Conservation (phyloP, 495 filamentous ascomycete species). For the Filosporella fistucella region DNA sequence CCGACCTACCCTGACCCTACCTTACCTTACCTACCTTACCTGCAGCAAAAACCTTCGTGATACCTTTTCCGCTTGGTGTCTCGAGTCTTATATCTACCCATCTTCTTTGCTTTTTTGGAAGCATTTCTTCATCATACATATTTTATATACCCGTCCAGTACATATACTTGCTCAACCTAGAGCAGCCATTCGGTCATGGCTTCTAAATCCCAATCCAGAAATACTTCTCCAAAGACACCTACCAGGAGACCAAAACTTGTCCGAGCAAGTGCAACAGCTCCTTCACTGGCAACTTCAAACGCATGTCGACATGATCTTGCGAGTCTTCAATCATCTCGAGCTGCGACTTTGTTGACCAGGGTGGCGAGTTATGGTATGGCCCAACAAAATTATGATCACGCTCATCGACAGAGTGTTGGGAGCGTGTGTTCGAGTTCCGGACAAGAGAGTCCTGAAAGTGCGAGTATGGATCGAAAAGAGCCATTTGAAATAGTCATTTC, state of each 20-base stretch:
- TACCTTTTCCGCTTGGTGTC: too few species aligned
- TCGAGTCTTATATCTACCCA: too few species aligned
- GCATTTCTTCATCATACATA: too few species aligned
- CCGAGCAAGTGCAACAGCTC: conserved; percentile 45
- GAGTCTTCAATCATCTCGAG: conserved; percentile 37
- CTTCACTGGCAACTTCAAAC: conserved; percentile 50
- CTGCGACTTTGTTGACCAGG: conserved; percentile 45
- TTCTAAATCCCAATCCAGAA: conserved; percentile 8
- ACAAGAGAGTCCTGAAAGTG: conserved; percentile 3
- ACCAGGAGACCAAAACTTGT: conserved; percentile 40
- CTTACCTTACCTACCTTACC: too few species aligned
- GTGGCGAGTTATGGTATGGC: conserved; percentile 35
- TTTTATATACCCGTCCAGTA: too few species aligned
- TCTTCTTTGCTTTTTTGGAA: not conserved
- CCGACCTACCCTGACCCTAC: too few species aligned
- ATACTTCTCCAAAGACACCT: conserved; percentile 4
- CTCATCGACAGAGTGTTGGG: conserved; percentile 1
- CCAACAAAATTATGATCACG: not conserved
- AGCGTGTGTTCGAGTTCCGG: conserved; percentile 21
- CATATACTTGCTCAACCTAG: too few species aligned
- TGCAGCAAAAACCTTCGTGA: too few species aligned
- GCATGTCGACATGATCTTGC: conserved; percentile 42
- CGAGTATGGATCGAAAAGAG: conserved; percentile 25
- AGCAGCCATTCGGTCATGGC: conserved; percentile 9
- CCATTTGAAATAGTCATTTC: conserved; percentile 25